These are phyloP conservation scores for Ceratobasidium theobromae DNA, from an alignment of 1,284 basidiomycete genomes.

Conservation along the genomic window DNA sequence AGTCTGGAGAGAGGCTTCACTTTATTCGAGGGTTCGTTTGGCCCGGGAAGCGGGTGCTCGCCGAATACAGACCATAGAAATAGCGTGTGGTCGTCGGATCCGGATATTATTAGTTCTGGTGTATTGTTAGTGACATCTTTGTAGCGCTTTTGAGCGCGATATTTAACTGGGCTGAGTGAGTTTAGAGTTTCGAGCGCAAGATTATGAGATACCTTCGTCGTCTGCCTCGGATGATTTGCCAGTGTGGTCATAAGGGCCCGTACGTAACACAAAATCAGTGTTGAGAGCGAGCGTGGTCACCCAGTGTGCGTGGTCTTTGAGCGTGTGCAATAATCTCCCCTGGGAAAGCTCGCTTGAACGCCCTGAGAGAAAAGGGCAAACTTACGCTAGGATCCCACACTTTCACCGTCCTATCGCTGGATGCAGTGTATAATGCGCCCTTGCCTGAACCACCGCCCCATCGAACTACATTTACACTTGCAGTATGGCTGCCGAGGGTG, in stretches of 20 bases:
- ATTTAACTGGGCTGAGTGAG: constrained; percentile 56
- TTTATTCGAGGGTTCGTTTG: constrained; percentile 50
- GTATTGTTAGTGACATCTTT: constrained; percentile 63
- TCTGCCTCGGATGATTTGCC: constrained; percentile 73
- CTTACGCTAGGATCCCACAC: constrained; percentile 84
- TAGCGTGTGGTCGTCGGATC: constrained; percentile 93
- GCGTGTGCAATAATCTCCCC: constrained; percentile 67
- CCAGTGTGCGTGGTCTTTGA: constrained; percentile 98
- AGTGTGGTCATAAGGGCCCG: constrained; percentile 92
- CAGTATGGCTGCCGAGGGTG: constrained; percentile 89
- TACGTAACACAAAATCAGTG: constrained; percentile 92
- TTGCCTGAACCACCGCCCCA: constrained; percentile 84
- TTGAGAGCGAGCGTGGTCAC: constrained; percentile 95
- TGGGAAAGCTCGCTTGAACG: constrained; percentile 39
- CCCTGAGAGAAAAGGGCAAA: neutral
- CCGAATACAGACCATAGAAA: constrained; percentile 85
- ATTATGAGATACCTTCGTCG: constrained; percentile 63
- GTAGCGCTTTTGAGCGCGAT: constrained; percentile 74
- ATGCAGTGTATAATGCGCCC: constrained; percentile 90
- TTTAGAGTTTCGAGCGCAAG: constrained; percentile 22
- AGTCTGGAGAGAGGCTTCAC: constrained; percentile 86
- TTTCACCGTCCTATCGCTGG: constrained; percentile 90
- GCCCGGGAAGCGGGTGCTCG: constrained; percentile 34
- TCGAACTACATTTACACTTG: constrained; percentile 91
- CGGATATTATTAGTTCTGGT: constrained; percentile 86